phyloP scores from a whole-genome alignment of 1,284 basidiomycete species.

The Apiotrichum domesticum region DNA sequence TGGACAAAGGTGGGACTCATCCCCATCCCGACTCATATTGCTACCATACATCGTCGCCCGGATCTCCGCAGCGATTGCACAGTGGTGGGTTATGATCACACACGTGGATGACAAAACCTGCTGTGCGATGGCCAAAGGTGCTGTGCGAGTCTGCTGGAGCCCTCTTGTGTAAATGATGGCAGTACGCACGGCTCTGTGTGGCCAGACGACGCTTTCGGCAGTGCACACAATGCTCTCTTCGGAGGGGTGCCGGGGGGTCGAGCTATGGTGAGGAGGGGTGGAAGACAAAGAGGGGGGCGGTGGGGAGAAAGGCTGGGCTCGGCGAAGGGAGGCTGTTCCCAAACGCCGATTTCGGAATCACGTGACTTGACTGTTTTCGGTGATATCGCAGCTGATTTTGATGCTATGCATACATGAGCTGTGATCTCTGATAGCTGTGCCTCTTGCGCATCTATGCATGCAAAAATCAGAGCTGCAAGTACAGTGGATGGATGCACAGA shows the following conservation, averaged over 20 bases:
- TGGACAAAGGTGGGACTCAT: neutral
- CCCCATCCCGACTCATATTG: neutral
- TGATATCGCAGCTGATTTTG: neutral
- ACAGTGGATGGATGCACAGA: neutral
- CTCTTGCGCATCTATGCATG: slow-evolving; percentile 2
- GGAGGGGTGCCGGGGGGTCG: neutral
- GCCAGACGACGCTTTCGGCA: no score
- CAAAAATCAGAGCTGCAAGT: neutral
- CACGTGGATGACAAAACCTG: neutral
- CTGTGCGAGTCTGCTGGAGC: no score
- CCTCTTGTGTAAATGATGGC: neutral
- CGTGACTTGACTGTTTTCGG: neutral
- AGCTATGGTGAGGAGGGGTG: neutral
- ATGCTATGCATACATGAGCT: neutral
- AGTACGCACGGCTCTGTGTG: no score
- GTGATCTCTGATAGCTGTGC: neutral
- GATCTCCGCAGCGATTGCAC: neutral
- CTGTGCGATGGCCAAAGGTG: no score
- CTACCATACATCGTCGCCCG: neutral
- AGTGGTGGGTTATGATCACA: neutral
- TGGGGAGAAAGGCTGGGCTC: neutral
- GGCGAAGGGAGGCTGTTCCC: neutral
- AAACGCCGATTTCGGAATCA: neutral
- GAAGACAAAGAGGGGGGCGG: neutral
- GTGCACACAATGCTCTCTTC: no score